Conservation (phyloP, 2,329 filamentous ascomycete genomes). For the Pseudopyricularia cyperi region DNA sequence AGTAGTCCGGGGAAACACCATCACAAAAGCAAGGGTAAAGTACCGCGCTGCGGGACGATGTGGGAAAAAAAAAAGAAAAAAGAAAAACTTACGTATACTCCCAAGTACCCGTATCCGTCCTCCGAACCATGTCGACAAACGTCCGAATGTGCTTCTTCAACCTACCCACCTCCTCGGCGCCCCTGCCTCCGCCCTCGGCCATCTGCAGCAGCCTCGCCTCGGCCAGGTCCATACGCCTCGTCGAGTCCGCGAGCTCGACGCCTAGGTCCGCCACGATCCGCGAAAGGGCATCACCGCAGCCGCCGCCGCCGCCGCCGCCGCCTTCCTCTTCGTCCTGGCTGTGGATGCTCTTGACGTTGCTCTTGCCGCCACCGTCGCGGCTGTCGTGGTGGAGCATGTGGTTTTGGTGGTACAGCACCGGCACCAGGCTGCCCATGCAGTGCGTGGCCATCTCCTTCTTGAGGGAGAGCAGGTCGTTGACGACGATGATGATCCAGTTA, state of each 20-base stretch:
- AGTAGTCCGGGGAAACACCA: too few species aligned
- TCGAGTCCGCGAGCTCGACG: neutral
- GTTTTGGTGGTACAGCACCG: constrained; percentile 8
- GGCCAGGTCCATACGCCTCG: neutral
- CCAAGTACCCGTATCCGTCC: neutral
- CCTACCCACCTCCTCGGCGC: neutral
- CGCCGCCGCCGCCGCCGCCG: neutral
- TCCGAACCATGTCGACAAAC: neutral
- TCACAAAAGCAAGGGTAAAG: too few species aligned
- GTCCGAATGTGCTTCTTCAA: neutral
- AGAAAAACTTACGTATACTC: neutral
- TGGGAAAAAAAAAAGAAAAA: neutral
- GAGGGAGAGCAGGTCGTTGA: constrained; percentile 11
- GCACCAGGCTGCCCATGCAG: constrained; percentile 9
- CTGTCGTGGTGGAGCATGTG: constrained; percentile 1
- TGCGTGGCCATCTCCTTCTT: constrained; percentile 11
- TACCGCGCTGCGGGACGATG: neutral
- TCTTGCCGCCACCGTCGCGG: too few species aligned
- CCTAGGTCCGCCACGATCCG: constrained; percentile 1
- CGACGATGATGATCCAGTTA: constrained; percentile 9
- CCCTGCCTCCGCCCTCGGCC: neutral
- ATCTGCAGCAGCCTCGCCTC: neutral
- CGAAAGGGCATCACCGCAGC: too few species aligned
- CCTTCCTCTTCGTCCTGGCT: neutral
- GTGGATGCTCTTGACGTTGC: too few species aligned